Evolutionary conservation across 1,284 basidiomycete species (phyloP).

Genomic region (Cryptococcus wingfieldii): DNA sequence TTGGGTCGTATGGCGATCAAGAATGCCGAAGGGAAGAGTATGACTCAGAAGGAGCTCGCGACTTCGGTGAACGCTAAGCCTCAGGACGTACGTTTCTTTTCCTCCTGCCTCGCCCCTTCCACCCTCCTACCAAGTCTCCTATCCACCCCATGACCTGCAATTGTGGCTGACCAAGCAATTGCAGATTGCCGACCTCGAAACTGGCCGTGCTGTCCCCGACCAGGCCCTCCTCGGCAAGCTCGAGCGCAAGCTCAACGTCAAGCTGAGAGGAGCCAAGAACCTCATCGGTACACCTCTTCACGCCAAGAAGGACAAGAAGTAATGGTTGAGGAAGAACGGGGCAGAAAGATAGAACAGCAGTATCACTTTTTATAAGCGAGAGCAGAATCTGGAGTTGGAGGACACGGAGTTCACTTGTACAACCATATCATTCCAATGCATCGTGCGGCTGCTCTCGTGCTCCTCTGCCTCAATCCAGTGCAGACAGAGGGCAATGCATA

Average conservation of each 20-base stretch:
- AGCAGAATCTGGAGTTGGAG: background rate
- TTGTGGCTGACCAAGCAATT: background rate
- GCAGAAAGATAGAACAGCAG: background rate
- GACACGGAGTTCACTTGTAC: background rate
- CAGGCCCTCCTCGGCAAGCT: conserved; percentile 86
- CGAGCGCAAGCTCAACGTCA: conserved; percentile 83
- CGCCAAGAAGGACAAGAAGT: conserved; percentile 38
- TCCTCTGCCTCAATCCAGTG: background rate
- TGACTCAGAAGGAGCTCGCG: conserved; percentile 88
- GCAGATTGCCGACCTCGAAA: conserved; percentile 69
- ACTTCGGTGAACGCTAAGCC: conserved; percentile 54
- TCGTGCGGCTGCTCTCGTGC: background rate
- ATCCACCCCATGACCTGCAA: background rate
- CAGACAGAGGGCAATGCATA: background rate
- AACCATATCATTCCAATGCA: background rate
- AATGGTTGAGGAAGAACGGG: background rate
- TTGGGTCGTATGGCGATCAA: conserved; percentile 64
- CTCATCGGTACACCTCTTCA: conserved; percentile 47
- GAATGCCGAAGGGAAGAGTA: conserved; percentile 49
- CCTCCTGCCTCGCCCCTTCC: background rate
- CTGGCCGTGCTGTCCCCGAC: conserved; percentile 83
- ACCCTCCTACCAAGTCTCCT: background rate
- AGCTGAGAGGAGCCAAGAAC: conserved; percentile 69
- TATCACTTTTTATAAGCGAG: background rate
- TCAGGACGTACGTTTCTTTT: conserved; percentile 38